phyloP scores from a whole-genome alignment of 768 basidiomycete genomes.

The Tricholoma sp. region DNA sequence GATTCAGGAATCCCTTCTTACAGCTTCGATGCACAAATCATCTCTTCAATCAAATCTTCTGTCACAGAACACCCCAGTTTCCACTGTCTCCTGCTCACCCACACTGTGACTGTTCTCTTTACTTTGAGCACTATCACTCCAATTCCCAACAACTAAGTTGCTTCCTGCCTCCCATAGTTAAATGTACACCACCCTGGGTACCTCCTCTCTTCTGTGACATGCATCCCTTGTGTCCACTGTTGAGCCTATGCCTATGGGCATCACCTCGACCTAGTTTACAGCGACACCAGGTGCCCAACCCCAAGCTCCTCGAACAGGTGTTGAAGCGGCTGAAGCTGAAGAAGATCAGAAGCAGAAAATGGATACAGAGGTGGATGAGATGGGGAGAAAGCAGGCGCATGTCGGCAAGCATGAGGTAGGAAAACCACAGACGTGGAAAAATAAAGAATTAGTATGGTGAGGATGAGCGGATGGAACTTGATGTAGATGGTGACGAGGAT shows the following conservation, averaged over 20 bases:
- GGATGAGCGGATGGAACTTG: constrained; percentile 97
- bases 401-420: constrained; percentile 85
- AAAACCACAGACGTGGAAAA: constrained; percentile 86
- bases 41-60: too few relatives aligned
- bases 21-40: too few relatives aligned
- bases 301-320: constrained; percentile 75
- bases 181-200: constrained; percentile 75
- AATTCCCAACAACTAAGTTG: too few relatives aligned
- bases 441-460: too few relatives aligned
- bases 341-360: too few relatives aligned
- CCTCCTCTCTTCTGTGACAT: constrained; percentile 70
- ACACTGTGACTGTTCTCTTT: too few relatives aligned
- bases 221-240: constrained; percentile 79
- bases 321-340: constrained; percentile 83
- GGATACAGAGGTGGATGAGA: constrained; percentile 94
- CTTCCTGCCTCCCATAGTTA: too few relatives aligned
- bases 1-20: too few relatives aligned
- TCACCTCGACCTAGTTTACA: constrained; percentile 79
- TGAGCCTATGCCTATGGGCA: constrained; percentile 87
- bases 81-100: too few relatives aligned
- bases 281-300: constrained; percentile 67
- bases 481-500: constrained; percentile 11
- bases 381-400: constrained; percentile 94
- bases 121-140: too few relatives aligned
- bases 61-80: too few relatives aligned